These are phyloP conservation scores for Acorus gramineus DNA, from an alignment of 106 monocot genomes.

Conservation along the genomic window DNA sequence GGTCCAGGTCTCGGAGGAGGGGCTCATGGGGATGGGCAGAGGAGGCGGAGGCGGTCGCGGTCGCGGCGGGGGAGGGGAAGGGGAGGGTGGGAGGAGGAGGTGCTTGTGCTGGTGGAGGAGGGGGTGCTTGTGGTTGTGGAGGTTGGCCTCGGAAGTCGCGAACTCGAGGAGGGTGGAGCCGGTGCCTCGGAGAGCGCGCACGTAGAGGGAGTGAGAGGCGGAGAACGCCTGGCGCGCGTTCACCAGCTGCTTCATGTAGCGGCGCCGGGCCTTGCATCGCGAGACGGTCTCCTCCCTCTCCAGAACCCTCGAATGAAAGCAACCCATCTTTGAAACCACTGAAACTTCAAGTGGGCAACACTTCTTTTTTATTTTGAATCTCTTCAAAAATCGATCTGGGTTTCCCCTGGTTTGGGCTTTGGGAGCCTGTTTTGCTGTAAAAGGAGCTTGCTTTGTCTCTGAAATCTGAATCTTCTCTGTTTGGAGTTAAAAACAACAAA, in stretches of 20 bases:
- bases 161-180: constrained; percentile 81
- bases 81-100: constrained; percentile 7
- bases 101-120: constrained; percentile 1
- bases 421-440: too few relatives aligned
- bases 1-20: constrained; percentile 36
- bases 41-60: constrained; percentile 25
- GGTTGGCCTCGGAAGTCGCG: constrained; percentile 48
- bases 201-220: constrained; percentile 54
- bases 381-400: not conserved
- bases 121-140: constrained; percentile 18
- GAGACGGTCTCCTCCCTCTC: constrained; percentile 64
- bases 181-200: constrained; percentile 66
- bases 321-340: constrained; percentile 43
- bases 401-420: too few relatives aligned
- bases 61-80: constrained; percentile 16
- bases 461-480: too few relatives aligned
- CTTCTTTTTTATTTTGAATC: not conserved
- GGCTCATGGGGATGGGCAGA: constrained; percentile 20
- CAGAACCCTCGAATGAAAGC: constrained; percentile 48
- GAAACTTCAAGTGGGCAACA: not conserved
- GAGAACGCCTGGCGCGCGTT: constrained; percentile 53
- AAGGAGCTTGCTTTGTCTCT: too few relatives aligned
- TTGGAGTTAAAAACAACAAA: too few relatives aligned
- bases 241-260: constrained; percentile 79
- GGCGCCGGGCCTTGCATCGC: constrained; percentile 71